These are phyloP conservation scores for Violaceomyces palustris DNA, from an alignment of 1,284 basidiomycete species.

Conservation along the genomic window DNA sequence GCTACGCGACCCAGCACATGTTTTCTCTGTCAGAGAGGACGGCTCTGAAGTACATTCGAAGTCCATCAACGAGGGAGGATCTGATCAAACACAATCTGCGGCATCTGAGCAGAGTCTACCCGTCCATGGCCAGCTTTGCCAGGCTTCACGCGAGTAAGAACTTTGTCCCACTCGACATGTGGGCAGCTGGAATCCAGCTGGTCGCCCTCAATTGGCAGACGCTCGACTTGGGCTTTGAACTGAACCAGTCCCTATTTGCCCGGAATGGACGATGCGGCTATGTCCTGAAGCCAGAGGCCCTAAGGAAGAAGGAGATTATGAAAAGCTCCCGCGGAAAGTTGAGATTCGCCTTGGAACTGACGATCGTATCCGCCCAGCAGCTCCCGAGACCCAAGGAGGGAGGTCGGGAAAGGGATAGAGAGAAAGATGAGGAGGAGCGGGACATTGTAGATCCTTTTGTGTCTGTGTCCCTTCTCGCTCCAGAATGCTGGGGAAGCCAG, in stretches of 20 bases:
- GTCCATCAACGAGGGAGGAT: conserved; percentile 55
- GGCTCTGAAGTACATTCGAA: conserved; percentile 40
- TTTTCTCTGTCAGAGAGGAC: conserved; percentile 82
- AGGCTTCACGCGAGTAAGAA: conserved; percentile 59
- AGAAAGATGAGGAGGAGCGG: conserved; percentile 20
- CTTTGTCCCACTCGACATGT: conserved; percentile 82
- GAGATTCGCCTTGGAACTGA: conserved; percentile 27
- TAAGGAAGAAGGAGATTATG: conserved; percentile 59
- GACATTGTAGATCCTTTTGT: conserved; percentile 43
- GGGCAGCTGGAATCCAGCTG: conserved; percentile 85
- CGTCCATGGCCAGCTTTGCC: conserved; percentile 65
- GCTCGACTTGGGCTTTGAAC: conserved; percentile 62
- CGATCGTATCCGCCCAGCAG: conserved; percentile 85
- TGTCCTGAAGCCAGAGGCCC: conserved; percentile 78
- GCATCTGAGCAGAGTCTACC: conserved; percentile 85
- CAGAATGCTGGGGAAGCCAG: conserved; percentile 36
- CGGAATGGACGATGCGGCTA: conserved; percentile 80
- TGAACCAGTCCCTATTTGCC: conserved; percentile 92
- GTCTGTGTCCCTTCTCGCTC: conserved; percentile 25
- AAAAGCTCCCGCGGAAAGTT: conserved; percentile 27
- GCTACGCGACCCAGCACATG: conserved; percentile 80
- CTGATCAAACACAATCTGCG: conserved; percentile 82
- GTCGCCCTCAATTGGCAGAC: conserved; percentile 99
- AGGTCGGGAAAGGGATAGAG: conserved; percentile 19
- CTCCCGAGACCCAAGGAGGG: conserved; percentile 59